A percentile compares a stretch with the other conserved stretches of the same genome.
phyloP scores from a whole-genome alignment of 495 filamentous ascomycete species.

The Aspergillus hancockii region DNA sequence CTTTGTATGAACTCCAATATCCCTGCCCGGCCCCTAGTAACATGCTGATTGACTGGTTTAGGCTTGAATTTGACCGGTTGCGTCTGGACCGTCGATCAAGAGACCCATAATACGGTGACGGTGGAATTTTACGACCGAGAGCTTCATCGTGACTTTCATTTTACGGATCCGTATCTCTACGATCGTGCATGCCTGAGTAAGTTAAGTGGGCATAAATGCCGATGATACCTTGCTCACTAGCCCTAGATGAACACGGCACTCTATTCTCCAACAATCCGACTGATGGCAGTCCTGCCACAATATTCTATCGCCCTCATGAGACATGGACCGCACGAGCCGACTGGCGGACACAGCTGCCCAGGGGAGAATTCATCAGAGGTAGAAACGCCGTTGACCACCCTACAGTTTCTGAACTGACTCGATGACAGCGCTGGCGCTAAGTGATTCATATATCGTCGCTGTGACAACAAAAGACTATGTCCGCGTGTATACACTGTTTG shows the following conservation, averaged over 20 bases:
- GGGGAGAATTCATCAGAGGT: conserved; percentile 73
- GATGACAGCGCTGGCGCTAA: conserved; percentile 75
- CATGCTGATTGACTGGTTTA: conserved; percentile 39
- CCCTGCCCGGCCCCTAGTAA: not conserved
- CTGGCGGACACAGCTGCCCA: conserved; percentile 83
- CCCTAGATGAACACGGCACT: conserved; percentile 73
- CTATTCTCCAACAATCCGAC: conserved; percentile 81
- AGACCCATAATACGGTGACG: conserved; percentile 90
- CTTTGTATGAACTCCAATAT: conserved; percentile 57
- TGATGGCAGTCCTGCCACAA: conserved; percentile 67
- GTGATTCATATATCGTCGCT: conserved; percentile 85
- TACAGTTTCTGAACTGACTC: conserved; percentile 9
- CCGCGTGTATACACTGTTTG: conserved; percentile 88
- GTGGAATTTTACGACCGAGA: conserved; percentile 97
- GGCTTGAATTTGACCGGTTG: conserved; percentile 85
- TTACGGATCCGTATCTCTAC: conserved; percentile 89
- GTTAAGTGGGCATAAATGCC: conserved; percentile 16
- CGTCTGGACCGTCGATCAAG: conserved; percentile 96
- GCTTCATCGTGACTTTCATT: conserved; percentile 90
- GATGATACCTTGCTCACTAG: conserved; percentile 33
- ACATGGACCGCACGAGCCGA: conserved; percentile 90
- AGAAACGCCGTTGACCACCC: conserved; percentile 10
- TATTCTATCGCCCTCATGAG: conserved; percentile 97
- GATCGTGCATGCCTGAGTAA: conserved; percentile 87
- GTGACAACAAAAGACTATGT: conserved; percentile 85